Conservation (phyloP, 2,329 filamentous ascomycete genomes). For the Graphium sp. region DNA sequence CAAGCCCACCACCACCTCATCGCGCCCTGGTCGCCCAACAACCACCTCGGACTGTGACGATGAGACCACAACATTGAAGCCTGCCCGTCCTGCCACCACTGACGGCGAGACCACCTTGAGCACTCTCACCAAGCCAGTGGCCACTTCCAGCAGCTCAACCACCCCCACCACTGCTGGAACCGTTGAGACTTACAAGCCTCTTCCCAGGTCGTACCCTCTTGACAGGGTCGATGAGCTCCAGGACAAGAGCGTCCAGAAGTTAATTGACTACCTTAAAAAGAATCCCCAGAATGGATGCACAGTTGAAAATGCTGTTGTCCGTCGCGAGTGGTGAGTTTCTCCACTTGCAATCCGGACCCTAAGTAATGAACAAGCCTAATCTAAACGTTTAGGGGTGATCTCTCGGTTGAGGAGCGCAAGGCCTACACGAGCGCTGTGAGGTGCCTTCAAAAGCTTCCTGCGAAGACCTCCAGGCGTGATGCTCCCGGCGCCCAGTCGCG, state of each 20-base stretch:
- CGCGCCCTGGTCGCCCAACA: conserved; percentile 55
- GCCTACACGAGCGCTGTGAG: conserved; percentile 25
- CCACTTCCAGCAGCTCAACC: conserved; percentile 1
- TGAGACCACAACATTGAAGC: too few species aligned
- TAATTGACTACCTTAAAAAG: conserved; percentile 4
- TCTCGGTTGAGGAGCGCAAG: conserved; percentile 11
- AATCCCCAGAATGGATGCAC: conserved; percentile 5
- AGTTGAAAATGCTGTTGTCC: conserved; percentile 5
- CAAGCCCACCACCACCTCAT: background rate
- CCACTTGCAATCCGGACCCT: too few species aligned
- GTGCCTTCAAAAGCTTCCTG: conserved; percentile 21
- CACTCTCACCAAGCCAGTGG: background rate
- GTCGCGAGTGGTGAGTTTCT: conserved; percentile 1
- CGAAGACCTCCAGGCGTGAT: conserved; percentile 14
- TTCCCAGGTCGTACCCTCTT: conserved; percentile 5
- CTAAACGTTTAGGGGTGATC: conserved; percentile 5
- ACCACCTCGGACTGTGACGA: too few species aligned
- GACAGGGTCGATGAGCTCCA: conserved; percentile 6
- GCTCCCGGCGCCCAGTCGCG: conserved; percentile 23
- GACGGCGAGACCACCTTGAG: background rate
- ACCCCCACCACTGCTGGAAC: background rate
- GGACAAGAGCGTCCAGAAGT: conserved; percentile 6
- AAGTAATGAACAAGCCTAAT: background rate
- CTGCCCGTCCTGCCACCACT: background rate
- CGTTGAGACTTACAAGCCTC: background rate